These are phyloP conservation scores for Acer negundo DNA, from an alignment of 345 rosid genomes.

Conservation along the genomic window DNA sequence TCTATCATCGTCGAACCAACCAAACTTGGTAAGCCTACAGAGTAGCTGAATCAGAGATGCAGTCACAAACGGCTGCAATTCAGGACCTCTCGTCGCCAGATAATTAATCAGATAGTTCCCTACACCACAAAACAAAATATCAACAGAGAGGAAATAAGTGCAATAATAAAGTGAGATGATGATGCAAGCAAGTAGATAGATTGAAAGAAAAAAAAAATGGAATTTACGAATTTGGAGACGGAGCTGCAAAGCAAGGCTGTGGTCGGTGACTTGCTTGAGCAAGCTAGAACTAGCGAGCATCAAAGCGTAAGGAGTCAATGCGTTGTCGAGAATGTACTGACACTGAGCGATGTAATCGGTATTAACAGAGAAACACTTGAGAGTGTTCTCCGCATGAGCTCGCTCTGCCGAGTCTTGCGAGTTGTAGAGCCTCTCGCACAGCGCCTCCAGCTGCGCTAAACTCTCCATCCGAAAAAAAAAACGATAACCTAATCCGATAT, in stretches of 20 bases:
- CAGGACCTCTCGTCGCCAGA: constrained; percentile 90
- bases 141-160: background rate
- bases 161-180: background rate
- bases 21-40: constrained; percentile 93
- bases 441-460: constrained; percentile 92
- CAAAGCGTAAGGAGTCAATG: constrained; percentile 90
- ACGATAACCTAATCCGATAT: background rate
- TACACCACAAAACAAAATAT: constrained; percentile 15
- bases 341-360: constrained; percentile 93
- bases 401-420: constrained; percentile 94
- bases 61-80: constrained; percentile 79
- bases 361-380: constrained; percentile 87
- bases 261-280: constrained; percentile 95
- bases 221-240: constrained; percentile 89
- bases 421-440: constrained; percentile 93
- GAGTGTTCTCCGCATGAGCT: constrained; percentile 88
- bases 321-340: constrained; percentile 96
- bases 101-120: constrained; percentile 85
- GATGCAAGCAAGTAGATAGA: constrained; percentile 12
- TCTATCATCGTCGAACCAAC: constrained; percentile 98
- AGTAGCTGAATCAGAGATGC: constrained; percentile 87
- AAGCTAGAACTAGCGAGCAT: constrained; percentile 99
- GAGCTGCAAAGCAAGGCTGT: constrained; percentile 76
- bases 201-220: background rate
- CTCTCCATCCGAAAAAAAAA: constrained; percentile 65